Percentiles rank a stretch among this genome's conserved stretches.
Conservation (phyloP, 805 yeast genomes). For the Ogataea saltuana region DNA sequence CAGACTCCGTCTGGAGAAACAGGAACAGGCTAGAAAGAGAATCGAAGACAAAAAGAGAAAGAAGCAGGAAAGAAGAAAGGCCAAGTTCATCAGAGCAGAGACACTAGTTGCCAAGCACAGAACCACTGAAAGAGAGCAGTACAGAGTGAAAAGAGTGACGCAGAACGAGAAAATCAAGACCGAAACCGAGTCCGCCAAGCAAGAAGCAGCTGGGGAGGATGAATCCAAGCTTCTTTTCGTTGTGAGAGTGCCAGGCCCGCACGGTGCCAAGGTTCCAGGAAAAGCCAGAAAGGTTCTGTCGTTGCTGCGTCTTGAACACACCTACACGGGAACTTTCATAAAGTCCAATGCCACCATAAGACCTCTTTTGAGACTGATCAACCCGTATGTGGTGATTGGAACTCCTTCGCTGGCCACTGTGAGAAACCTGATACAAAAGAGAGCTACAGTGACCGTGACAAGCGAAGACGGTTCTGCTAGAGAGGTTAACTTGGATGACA, state of each 20-base stretch:
- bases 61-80: slow-evolving; percentile 44
- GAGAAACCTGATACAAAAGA: slow-evolving; percentile 72
- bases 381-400: slow-evolving; percentile 76
- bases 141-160: slow-evolving; percentile 64
- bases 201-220: slow-evolving; percentile 35
- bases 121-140: slow-evolving; percentile 65
- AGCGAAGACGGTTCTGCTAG: slow-evolving; percentile 31
- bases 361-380: slow-evolving; percentile 64
- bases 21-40: slow-evolving; percentile 59
- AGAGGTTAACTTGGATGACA: slow-evolving; percentile 63
- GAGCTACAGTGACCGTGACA: slow-evolving; percentile 56
- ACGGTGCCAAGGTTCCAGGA: slow-evolving; percentile 63
- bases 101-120: slow-evolving; percentile 64
- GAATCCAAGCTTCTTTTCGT: slow-evolving; percentile 56
- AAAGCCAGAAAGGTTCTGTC: slow-evolving; percentile 60
- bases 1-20: slow-evolving; percentile 69
- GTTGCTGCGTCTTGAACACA: slow-evolving; percentile 59
- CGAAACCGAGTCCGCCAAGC: slow-evolving; percentile 19
- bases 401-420: slow-evolving; percentile 71
- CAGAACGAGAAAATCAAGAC: slow-evolving; percentile 47
- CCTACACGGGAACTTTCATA: slow-evolving; percentile 72
- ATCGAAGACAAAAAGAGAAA: slow-evolving; percentile 45
- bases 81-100: slow-evolving; percentile 73
- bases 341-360: slow-evolving; percentile 58
- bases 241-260: slow-evolving; percentile 65